Percentiles rank a stretch among this genome's conserved stretches.
Evolutionary conservation across 2,329 filamentous ascomycete species (phyloP).

Genomic region (Cercospora sojina): DNA sequence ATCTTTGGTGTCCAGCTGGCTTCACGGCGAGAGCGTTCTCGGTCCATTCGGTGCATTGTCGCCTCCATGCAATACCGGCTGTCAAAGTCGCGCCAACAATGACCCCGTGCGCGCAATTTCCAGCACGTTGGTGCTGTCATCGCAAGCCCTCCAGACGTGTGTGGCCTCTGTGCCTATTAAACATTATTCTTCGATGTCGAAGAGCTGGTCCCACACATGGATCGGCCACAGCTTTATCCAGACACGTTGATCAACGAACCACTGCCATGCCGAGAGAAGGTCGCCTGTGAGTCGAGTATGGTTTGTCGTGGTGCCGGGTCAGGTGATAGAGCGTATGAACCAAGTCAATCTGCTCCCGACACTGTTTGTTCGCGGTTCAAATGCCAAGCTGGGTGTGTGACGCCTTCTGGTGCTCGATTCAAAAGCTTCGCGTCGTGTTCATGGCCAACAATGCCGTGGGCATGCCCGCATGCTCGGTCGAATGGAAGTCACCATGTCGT

Average conservation of each 20-base stretch:
- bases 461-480: background rate
- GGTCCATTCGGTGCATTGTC: no score
- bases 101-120: background rate
- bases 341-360: background rate
- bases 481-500: background rate
- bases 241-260: background rate
- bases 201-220: background rate
- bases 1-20: background rate
- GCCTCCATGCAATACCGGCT: no score
- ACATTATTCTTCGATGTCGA: background rate
- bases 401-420: background rate
- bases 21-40: background rate
- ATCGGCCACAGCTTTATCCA: background rate
- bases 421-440: background rate
- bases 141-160: background rate
- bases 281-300: background rate
- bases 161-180: background rate
- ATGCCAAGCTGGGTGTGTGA: background rate
- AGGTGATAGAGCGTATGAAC: background rate
- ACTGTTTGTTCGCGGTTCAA: background rate
- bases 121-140: background rate
- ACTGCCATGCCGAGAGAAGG: background rate
- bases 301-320: background rate
- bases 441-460: background rate
- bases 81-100: background rate